Evolutionary conservation across 495 filamentous ascomycete genomes (phyloP), one percentile per base, ranked within the genome.

Genomic region (Trichoderma asperelloides): DNA sequence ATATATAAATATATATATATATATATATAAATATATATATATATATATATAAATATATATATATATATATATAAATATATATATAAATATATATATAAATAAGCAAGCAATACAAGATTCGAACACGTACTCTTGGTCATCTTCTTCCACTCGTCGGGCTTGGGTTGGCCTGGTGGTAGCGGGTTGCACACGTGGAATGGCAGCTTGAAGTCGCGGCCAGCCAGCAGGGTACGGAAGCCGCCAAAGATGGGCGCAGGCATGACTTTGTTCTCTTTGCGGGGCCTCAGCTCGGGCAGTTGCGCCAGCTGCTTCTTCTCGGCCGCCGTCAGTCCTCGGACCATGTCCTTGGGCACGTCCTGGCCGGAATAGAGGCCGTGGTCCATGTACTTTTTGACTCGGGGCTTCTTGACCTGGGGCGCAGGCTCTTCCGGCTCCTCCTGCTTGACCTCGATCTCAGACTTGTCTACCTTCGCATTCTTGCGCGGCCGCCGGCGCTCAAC

Each of bases 111-210:
- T 69, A 11, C 30, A 37, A 65, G 66, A 49, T 30, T 55, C n/a
- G 62, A 28, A n/a, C 27, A 21, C 73, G 70, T 68, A 96, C 93
- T 98, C 72, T 90, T 94, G 66, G 92, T 92, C 45, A 91, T 88
- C 74, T 91, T 95, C 62, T 86, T 86, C 90, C 93, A 98, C 67
- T 94, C 89, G 69, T 94, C 86, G 0, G 93, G 92, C 74, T 94
- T 96, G 18, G 92, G 90, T 73, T 96, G 92, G 65, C 92, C 89
- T 11, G 87, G 86, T 18, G 90, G 89, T 23, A 93, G 84, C 1
- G 94, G 95, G 23, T 89, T 89, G 80, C 92, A 97, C 49, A 97
- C 81, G 75, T 96, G 89, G 70, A 87, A 97, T 0, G 95, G 95
- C 39, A 98, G 80, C 75, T 90, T 87, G 79, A 96, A 98, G 73